Base-by-base conservation (phyloP, 768 basidiomycete genomes). In the Lentinus tigrinus region DNA sequence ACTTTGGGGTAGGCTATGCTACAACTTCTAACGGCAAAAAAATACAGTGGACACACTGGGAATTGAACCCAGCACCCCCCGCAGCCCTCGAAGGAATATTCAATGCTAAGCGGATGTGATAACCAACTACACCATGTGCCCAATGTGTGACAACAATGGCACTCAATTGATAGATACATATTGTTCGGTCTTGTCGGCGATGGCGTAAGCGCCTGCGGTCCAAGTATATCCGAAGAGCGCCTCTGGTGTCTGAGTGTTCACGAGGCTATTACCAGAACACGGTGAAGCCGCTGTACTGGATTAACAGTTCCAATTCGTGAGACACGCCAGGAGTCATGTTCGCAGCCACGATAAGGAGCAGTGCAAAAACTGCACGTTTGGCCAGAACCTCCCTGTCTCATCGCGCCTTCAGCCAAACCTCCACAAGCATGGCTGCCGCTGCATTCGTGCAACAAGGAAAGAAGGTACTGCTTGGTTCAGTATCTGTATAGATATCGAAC, bases 361-460 rank as follows among this genome's bases (percentile, higher is more conserved):
- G 23, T 3, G 19, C 37, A 8, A 54, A 42, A 23, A 8, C 43
- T 47, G 27, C 49, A 19, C 21, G 27, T 6, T 37, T 53, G 37
- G 21, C 51, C 23, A 13, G 14, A 7, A 21, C 44, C 28, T 38
- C 52, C 3, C 17, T 34, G 42, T 42, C 39, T n/a, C 31, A 27
- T 21, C 37, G 60, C 37, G 42, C 19, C 51, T 59, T 57, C 46
- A 57, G 56, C 36, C 61, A 59, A 17, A 51, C 63, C 10, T 7
- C 55, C 39, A 36, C 57, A 28, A 54, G 58, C 24, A 78, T 75
- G 73, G 62, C 72, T 42, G 74, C 77, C 13, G 63, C 75, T 21
- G 70, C 77, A 17, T 81, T 82, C 61, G 71, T 75, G 50, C 72
- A 70, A 55, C 72, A 74, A 10, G 81, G 81, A 31, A 81, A 76